phyloP scores from a whole-genome alignment of 139 green algal genomes.

The Micractinium sp. region DNA sequence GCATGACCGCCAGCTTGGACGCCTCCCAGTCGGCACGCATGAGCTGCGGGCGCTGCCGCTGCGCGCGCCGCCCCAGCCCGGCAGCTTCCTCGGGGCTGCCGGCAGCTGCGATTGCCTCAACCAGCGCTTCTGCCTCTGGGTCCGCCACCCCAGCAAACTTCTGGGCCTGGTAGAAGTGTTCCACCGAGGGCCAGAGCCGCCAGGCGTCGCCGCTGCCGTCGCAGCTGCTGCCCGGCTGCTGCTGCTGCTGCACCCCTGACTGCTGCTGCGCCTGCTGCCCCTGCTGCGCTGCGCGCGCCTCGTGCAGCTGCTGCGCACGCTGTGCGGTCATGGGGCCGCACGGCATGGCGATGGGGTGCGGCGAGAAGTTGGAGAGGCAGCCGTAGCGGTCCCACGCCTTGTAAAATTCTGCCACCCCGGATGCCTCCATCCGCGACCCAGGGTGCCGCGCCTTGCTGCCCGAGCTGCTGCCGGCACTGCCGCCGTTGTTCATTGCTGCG shows the following conservation, averaged over 20 bases:
- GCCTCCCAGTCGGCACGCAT: slow-evolving; percentile 83
- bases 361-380: slow-evolving; percentile 94
- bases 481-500: not conserved
- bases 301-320: not conserved
- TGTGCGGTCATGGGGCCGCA: slow-evolving; percentile 29
- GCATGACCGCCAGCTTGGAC: slow-evolving; percentile 88
- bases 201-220: not conserved
- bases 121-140: slow-evolving; percentile 52
- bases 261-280: not conserved
- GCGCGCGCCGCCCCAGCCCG: slow-evolving; percentile 68
- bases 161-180: slow-evolving; percentile 95
- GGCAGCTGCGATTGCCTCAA: slow-evolving; percentile 76
- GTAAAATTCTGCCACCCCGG: slow-evolving; percentile 82
- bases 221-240: not conserved
- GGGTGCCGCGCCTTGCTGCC: slow-evolving; percentile 4
- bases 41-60: slow-evolving; percentile 77
- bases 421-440: not conserved
- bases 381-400: slow-evolving; percentile 96
- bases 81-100: slow-evolving; percentile 91
- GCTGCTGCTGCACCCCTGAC: not conserved
- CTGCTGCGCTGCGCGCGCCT: not conserved
- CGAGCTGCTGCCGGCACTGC: not conserved
- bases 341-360: slow-evolving; percentile 86
- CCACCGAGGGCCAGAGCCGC: slow-evolving; percentile 74
- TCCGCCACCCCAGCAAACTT: slow-evolving; percentile 80